These are phyloP conservation scores for Pyrus communis DNA, from an alignment of 306 rosid species.

Conservation along the genomic window DNA sequence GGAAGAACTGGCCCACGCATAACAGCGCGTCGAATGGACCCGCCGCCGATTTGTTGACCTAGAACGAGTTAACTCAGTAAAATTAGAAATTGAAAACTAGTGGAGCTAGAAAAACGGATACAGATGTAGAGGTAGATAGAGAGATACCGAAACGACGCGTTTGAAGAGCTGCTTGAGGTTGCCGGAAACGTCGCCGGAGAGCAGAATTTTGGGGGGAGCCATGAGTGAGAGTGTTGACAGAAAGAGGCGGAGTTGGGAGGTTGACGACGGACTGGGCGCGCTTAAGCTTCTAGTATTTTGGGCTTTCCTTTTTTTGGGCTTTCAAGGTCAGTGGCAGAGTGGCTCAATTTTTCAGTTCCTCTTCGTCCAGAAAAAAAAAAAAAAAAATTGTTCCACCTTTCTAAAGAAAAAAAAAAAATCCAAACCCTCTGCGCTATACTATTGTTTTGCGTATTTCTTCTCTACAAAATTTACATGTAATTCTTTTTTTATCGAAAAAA, in stretches of 20 bases:
- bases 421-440: too few species aligned
- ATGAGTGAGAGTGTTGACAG: slow-evolving; percentile 19
- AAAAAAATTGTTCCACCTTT: too few species aligned
- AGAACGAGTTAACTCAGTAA: slow-evolving; percentile 12
- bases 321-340: background rate
- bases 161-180: slow-evolving; percentile 81
- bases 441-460: too few species aligned
- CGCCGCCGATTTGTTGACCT: slow-evolving; percentile 97
- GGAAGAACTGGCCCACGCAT: slow-evolving; percentile 95
- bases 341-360: background rate
- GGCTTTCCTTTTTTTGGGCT: background rate
- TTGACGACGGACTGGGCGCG: background rate
- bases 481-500: too few species aligned
- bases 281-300: background rate
- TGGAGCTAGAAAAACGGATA: slow-evolving; percentile 4
- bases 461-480: too few species aligned
- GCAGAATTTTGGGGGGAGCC: slow-evolving; percentile 79
- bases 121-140: slow-evolving; percentile 8
- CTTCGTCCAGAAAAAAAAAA: background rate
- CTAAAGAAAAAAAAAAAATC: too few species aligned
- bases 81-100: slow-evolving; percentile 3
- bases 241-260: slow-evolving; percentile 1
- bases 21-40: slow-evolving; percentile 90
- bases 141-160: slow-evolving; percentile 66
- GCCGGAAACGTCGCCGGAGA: slow-evolving; percentile 83